Conservation (phyloP, 768 basidiomycete species). For the Hericium coralloides region DNA sequence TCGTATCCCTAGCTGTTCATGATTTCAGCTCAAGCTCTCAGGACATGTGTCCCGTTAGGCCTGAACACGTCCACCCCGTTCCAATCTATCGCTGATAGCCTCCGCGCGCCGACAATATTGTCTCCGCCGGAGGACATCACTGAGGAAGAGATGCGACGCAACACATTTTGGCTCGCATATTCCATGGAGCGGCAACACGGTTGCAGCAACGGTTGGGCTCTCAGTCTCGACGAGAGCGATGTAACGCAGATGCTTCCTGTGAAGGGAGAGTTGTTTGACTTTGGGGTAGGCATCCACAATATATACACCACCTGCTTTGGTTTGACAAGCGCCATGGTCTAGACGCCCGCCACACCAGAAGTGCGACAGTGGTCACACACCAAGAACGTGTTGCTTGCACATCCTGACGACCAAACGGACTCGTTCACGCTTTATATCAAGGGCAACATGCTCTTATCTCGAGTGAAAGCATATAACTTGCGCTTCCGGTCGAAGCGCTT, state of each 20-base stretch:
- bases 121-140: constrained; percentile 48
- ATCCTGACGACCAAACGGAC: constrained; percentile 56
- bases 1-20: constrained; percentile 42
- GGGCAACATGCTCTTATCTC: constrained; percentile 52
- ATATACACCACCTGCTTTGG: not conserved
- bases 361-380: constrained; percentile 64
- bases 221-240: constrained; percentile 64
- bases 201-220: constrained; percentile 62
- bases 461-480: constrained; percentile 55
- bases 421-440: constrained; percentile 69
- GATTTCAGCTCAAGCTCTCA: constrained; percentile 46
- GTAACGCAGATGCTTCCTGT: constrained; percentile 64
- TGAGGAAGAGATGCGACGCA: constrained; percentile 66
- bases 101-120: constrained; percentile 50
- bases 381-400: constrained; percentile 47
- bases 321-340: not conserved
- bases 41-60: constrained; percentile 55
- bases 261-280: constrained; percentile 48
- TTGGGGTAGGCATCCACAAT: constrained; percentile 37
- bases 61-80: constrained; percentile 63
- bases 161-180: constrained; percentile 69
- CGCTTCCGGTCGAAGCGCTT: constrained; percentile 56
- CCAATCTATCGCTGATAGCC: constrained; percentile 51
- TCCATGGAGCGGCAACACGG: constrained; percentile 59
- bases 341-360: constrained; percentile 28